These are phyloP conservation scores for Ochromonas danica DNA, from an alignment of 108 stramenopile species.

Conservation along the genomic window DNA sequence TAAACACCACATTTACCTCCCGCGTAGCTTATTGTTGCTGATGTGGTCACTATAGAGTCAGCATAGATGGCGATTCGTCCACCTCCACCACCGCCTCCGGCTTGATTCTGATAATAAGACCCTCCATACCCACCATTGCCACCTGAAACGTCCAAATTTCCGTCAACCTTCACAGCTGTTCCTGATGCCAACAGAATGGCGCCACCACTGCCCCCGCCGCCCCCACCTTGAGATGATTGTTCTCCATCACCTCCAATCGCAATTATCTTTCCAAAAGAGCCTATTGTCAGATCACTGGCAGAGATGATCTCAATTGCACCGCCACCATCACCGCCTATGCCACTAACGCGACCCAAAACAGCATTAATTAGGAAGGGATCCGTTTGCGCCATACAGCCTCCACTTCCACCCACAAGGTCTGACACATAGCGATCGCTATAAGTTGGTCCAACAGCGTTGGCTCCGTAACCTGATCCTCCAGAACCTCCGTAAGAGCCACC, in stretches of 20 bases:
- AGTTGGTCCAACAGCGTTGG: slow-evolving; percentile 31
- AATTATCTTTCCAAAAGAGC: slow-evolving; percentile 52
- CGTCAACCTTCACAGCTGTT: slow-evolving; percentile 55
- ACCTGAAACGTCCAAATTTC: slow-evolving; percentile 59
- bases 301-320: slow-evolving; percentile 75
- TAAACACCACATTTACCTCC: neutral
- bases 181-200: slow-evolving; percentile 67
- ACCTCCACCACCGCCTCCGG: slow-evolving; percentile 70
- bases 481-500: slow-evolving; percentile 61
- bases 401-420: slow-evolving; percentile 48
- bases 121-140: slow-evolving; percentile 62
- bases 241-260: slow-evolving; percentile 66
- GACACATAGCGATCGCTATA: neutral
- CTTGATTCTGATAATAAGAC: slow-evolving; percentile 1
- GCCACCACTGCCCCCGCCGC: slow-evolving; percentile 76
- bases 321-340: slow-evolving; percentile 70
- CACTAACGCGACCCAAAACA: slow-evolving; percentile 47
- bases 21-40: slow-evolving; percentile 42
- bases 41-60: slow-evolving; percentile 48
- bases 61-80: slow-evolving; percentile 70
- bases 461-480: slow-evolving; percentile 60
- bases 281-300: slow-evolving; percentile 67
- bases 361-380: slow-evolving; percentile 56
- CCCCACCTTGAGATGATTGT: slow-evolving; percentile 55
- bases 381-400: slow-evolving; percentile 57